phyloP scores from a whole-genome alignment of 2,329 filamentous ascomycete genomes.

The Venturia effusa region DNA sequence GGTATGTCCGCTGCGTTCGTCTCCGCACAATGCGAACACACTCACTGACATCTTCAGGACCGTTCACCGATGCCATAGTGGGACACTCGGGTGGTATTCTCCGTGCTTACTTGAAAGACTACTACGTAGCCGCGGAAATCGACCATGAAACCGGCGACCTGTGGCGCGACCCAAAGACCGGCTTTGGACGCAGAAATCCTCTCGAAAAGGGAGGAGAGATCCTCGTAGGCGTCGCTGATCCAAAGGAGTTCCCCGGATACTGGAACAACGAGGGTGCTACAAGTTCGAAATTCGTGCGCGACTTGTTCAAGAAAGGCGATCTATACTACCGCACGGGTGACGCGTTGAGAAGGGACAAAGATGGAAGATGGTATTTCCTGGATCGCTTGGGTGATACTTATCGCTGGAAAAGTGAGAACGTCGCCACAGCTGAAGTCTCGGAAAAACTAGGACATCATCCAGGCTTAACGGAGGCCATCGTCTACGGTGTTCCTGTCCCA shows the following conservation, averaged over 20 bases:
- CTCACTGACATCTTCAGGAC: constrained; percentile 28
- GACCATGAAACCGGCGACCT: constrained; percentile 60
- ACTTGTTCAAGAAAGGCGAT: constrained; percentile 38
- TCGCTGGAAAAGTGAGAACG: constrained; percentile 41
- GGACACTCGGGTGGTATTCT: constrained; percentile 59
- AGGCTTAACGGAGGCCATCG: constrained; percentile 35
- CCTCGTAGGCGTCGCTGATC: constrained; percentile 49
- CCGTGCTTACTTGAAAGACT: constrained; percentile 41
- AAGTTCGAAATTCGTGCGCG: constrained; percentile 38
- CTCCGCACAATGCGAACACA: background rate
- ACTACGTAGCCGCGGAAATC: constrained; percentile 55
- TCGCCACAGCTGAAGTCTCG: constrained; percentile 36
- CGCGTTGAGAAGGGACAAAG: constrained; percentile 31
- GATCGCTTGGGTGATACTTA: constrained; percentile 38
- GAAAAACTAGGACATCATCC: constrained; percentile 35
- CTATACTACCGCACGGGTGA: constrained; percentile 39
- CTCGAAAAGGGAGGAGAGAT: constrained; percentile 68
- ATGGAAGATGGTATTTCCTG: constrained; percentile 39
- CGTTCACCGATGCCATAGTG: constrained; percentile 52
- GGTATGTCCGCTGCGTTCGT: constrained; percentile 13
- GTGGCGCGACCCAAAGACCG: constrained; percentile 53
- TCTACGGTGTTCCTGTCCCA: constrained; percentile 38
- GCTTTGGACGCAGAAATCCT: constrained; percentile 51
- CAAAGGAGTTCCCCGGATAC: constrained; percentile 57
- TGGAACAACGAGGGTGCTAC: constrained; percentile 58